A percentile compares a stretch with the other conserved stretches of the same genome.
phyloP scores from a whole-genome alignment of 805 yeast species.

The Cyberlindnera mrakii region DNA sequence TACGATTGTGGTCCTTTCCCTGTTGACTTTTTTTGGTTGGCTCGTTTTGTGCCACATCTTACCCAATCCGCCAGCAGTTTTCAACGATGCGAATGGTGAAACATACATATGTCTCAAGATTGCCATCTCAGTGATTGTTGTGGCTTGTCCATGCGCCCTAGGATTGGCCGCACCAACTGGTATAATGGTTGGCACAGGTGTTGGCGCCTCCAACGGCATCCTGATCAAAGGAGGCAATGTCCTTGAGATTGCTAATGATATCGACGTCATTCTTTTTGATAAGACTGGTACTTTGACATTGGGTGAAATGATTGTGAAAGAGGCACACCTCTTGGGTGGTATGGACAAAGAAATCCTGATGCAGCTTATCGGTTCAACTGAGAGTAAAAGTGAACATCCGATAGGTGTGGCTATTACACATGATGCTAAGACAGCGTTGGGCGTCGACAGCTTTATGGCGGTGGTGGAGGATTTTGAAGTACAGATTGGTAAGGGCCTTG shows the following conservation, averaged over 20 bases:
- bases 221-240: conserved; percentile 90
- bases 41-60: conserved; percentile 31
- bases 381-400: conserved; percentile 80
- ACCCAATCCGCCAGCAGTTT: conserved; percentile 41
- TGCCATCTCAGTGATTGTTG: conserved; percentile 88
- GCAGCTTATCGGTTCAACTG: conserved; percentile 52
- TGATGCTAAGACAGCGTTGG: conserved; percentile 23
- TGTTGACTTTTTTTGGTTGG: conserved; percentile 67
- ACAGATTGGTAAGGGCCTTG: conserved; percentile 33
- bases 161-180: conserved; percentile 99
- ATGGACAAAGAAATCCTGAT: conserved; percentile 28
- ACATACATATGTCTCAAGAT: conserved; percentile 67
- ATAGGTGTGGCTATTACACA: conserved; percentile 64
- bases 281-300: conserved; percentile 94
- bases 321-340: conserved; percentile 6
- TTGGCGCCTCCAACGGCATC: conserved; percentile 86
- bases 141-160: conserved; percentile 97
- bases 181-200: conserved; percentile 97
- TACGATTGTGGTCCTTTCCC: conserved; percentile 52
- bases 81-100: conserved; percentile 45
- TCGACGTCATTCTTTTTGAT: conserved; percentile 74
- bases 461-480: conserved; percentile 23
- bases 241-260: conserved; percentile 62
- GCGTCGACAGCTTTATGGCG: conserved; percentile 2
- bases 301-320: conserved; percentile 55